phyloP scores from a whole-genome alignment of 768 basidiomycete species.

The Tricholoma sp. region DNA sequence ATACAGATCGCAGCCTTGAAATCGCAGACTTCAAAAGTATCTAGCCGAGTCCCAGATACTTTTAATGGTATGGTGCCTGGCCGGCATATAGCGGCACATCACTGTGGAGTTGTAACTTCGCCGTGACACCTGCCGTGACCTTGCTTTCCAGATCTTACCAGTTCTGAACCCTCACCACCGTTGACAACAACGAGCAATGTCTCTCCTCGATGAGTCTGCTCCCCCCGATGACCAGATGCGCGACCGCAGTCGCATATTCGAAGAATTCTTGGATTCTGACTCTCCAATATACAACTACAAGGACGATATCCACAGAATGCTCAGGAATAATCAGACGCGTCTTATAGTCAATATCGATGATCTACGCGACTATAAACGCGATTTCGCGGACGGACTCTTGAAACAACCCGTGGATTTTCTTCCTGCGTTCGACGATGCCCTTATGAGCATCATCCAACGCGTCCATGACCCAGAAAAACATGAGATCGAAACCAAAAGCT shows the following conservation, averaged over 20 bases:
- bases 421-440: constrained; percentile 85
- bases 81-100: no score
- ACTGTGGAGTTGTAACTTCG: no score
- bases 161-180: not conserved
- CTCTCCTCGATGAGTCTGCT: constrained; percentile 51
- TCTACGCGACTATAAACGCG: constrained; percentile 86
- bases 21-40: no score
- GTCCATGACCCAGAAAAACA: constrained; percentile 78
- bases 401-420: constrained; percentile 84
- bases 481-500: constrained; percentile 73
- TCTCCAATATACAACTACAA: constrained; percentile 74
- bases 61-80: no score
- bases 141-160: no score
- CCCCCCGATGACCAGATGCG: constrained; percentile 68
- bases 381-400: constrained; percentile 82
- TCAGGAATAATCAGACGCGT: constrained; percentile 78
- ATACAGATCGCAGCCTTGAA: no score
- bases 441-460: constrained; percentile 66
- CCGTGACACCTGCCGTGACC: no score
- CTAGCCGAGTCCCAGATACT: no score
- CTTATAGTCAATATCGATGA: constrained; percentile 96
- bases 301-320: constrained; percentile 78
- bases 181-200: constrained; percentile 25
- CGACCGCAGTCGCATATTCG: constrained; percentile 74
- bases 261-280: constrained; percentile 75